Evolutionary conservation across 345 rosid species (phyloP).

Genomic region (Gossypium australe): DNA sequence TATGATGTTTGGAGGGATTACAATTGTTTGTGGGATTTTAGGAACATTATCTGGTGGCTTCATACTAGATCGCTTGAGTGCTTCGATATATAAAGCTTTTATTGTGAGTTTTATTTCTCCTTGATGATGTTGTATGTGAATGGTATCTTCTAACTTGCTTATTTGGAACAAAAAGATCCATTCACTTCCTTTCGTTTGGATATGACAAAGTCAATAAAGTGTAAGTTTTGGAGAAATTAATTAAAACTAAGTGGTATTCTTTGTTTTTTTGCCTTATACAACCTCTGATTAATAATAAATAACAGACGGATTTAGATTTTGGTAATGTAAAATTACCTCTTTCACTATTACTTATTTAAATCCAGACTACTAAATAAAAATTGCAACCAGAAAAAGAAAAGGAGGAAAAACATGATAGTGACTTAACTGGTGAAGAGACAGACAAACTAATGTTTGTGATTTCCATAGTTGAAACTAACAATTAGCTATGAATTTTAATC

Average conservation of each 20-base stretch:
- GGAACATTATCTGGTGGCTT: slow-evolving; percentile 83
- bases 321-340: background rate
- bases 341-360: background rate
- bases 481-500: background rate
- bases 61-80: slow-evolving; percentile 57
- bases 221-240: background rate
- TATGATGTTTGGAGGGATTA: slow-evolving; percentile 85
- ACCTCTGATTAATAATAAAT: background rate
- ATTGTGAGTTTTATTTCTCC: slow-evolving; percentile 44
- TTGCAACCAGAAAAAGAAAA: background rate
- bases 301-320: background rate
- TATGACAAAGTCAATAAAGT: background rate
- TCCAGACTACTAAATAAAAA: background rate
- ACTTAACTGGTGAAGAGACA: too few species aligned
- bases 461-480: background rate
- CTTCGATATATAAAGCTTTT: slow-evolving; percentile 82
- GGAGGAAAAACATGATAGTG: too few species aligned
- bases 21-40: slow-evolving; percentile 75
- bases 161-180: background rate
- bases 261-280: background rate
- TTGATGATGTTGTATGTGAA: background rate
- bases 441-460: background rate
- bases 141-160: background rate
- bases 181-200: background rate
- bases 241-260: background rate